A percentile compares a stretch with the other conserved stretches of the same genome.
phyloP scores from a whole-genome alignment of 352 stramenopile genomes.

The Phytophthora tentaculata region DNA sequence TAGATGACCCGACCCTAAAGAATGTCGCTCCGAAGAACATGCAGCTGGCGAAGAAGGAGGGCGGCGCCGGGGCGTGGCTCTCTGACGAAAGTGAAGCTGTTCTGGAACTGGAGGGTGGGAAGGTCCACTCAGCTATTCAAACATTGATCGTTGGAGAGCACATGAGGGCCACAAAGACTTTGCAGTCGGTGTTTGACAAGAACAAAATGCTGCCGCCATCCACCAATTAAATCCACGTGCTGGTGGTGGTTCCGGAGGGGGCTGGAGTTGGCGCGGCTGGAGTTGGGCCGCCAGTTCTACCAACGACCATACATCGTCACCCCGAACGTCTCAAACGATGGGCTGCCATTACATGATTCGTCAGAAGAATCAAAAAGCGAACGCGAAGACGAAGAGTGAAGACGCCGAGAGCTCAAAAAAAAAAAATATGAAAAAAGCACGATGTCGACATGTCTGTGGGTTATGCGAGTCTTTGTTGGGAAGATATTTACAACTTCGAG shows the following conservation, averaged over 20 bases:
- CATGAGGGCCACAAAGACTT: no score
- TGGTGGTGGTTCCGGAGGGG: not conserved
- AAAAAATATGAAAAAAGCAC: constrained; percentile 22
- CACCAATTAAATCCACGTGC: not conserved
- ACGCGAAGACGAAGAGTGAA: constrained; percentile 26
- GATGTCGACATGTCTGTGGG: constrained; percentile 21
- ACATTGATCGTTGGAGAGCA: no score
- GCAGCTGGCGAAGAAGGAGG: no score
- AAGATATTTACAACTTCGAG: constrained; percentile 17
- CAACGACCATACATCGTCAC: constrained; percentile 25
- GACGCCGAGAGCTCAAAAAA: constrained; percentile 5
- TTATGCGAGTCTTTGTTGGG: constrained; percentile 27
- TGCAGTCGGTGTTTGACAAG: no score
- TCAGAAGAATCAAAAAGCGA: constrained; percentile 25
- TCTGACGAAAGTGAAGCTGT: no score
- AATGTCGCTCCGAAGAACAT: no score
- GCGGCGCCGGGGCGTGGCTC: no score
- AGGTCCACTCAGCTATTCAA: no score
- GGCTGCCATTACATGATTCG: constrained; percentile 25
- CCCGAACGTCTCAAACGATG: constrained; percentile 31
- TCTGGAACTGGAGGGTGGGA: no score
- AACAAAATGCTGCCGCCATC: no score
- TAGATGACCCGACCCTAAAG: no score
- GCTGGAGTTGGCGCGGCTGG: not conserved
- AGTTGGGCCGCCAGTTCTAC: not conserved